Evolutionary conservation across 2,329 filamentous ascomycete genomes (phyloP).

Genomic region (Colletotrichum limetticola): DNA sequence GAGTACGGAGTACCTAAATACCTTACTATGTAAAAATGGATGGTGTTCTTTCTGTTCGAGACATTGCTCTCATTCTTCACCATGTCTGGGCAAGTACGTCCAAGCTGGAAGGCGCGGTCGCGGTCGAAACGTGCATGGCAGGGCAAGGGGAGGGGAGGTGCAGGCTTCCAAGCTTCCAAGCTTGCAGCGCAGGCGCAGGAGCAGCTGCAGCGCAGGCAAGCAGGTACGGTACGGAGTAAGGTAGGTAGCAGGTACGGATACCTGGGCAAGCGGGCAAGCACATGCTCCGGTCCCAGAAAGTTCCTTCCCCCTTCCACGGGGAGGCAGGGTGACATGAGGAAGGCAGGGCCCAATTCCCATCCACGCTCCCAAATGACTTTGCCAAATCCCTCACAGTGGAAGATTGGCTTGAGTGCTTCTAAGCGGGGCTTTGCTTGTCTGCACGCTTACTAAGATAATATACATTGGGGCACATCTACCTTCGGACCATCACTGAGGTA

Average conservation of each 20-base stretch:
- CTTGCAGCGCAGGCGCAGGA: background rate
- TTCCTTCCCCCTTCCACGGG: slow-evolving; percentile 13
- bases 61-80: slow-evolving; percentile 20
- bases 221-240: background rate
- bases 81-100: background rate
- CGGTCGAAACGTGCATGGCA: slow-evolving; percentile 15
- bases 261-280: background rate
- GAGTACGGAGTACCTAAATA: background rate
- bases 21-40: background rate
- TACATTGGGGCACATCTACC: background rate
- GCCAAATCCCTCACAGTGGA: slow-evolving; percentile 9
- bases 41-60: background rate
- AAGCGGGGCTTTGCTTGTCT: background rate
- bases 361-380: background rate
- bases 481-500: too few relatives aligned
- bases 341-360: background rate
- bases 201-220: background rate
- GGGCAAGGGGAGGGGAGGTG: slow-evolving; percentile 6
- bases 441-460: slow-evolving; percentile 18
- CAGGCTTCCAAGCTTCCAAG: too few relatives aligned
- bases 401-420: background rate
- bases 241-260: background rate
- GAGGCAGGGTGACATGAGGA: slow-evolving; percentile 16
- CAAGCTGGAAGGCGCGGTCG: background rate
- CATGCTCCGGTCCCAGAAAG: slow-evolving; percentile 16